Base-by-base conservation (phyloP, 2,329 filamentous ascomycete genomes). In the Trichothecium sympodiale region DNA sequence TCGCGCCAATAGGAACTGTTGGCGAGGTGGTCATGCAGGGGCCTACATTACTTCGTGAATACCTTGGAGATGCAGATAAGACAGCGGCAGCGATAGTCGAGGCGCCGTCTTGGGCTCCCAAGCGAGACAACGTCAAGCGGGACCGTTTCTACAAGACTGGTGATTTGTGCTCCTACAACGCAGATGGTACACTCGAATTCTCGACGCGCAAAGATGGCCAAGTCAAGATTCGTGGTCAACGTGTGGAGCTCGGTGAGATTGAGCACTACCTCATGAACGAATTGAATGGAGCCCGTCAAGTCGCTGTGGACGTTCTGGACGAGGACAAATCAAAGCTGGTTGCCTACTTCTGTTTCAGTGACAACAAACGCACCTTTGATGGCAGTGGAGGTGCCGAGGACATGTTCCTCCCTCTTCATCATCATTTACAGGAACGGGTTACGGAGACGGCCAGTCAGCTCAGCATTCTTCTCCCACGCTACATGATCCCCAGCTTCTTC, bases 151-250 rank as follows among this genome's bases (percentile, higher is more conserved):
- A 48, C 26, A 35, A 40, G 17, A 48, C 46, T 12, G 35, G 35
- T 15, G 35, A 37, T 33, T 30, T 37, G 1, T 31, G 35, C 16
- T 33, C n/a, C 18, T 33, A 25, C 35, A 37, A 37, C 16, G 10
- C 29, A 4, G 29, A 37, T 8, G 35, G 35, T 13, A 31, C 30
- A 13, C 13, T 37, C 12, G 35, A 37, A 9, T 37, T 23, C 17
- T 12, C 12, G 16, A 74, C 46, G 26, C 34, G 34, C 15, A 30
- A 30, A 17, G 34, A 36, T 14, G 31, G 26, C 12, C 34, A 36
- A 14, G 59, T 74, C 31, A 74, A 74, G 46, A 48, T 74, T 10
- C 59, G 62, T 20, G 74, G 74, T 31, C 71, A 62, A 37, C 48
- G 68, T 38, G 55, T 69, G 38, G 74, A 66, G 50, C 53, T 67